Evolutionary conservation across 1,284 basidiomycete genomes (phyloP).

Genomic region (Sutorius eximius): DNA sequence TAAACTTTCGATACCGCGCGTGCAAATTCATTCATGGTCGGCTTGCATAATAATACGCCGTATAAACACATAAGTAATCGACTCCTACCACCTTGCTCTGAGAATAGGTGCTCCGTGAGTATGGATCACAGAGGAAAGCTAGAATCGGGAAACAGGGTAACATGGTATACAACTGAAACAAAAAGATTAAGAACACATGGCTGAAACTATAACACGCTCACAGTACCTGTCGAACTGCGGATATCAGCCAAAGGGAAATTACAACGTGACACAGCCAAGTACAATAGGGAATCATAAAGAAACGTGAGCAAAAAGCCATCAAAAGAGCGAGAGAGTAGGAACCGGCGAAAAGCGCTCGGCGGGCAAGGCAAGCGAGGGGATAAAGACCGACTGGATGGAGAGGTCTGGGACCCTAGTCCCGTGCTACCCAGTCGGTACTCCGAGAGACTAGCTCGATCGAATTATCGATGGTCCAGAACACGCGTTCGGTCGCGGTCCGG

Average conservation of each 20-base stretch:
- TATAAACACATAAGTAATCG: constrained; percentile 24
- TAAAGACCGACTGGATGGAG: neutral
- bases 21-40: neutral
- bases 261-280: constrained; percentile 24
- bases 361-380: neutral
- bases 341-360: constrained; percentile 10
- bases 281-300: constrained; percentile 21
- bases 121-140: constrained; percentile 11
- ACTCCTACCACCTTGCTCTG: constrained; percentile 13
- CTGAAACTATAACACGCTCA: constrained; percentile 7
- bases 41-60: constrained; percentile 15
- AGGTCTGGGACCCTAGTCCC: constrained; percentile 46
- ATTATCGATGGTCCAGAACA: constrained; percentile 88
- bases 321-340: constrained; percentile 6
- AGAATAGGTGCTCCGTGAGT: constrained; percentile 10
- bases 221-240: neutral
- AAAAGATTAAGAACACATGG: constrained; percentile 14
- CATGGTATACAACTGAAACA: constrained; percentile 18
- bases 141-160: constrained; percentile 19
- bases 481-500: constrained; percentile 79
- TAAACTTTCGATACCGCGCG: constrained; percentile 16
- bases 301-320: constrained; percentile 2
- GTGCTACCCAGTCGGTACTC: constrained; percentile 80
- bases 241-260: constrained; percentile 16
- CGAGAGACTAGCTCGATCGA: constrained; percentile 79